Base-by-base conservation (phyloP, 306 rosid genomes). In the Cicer chorassanicum region DNA sequence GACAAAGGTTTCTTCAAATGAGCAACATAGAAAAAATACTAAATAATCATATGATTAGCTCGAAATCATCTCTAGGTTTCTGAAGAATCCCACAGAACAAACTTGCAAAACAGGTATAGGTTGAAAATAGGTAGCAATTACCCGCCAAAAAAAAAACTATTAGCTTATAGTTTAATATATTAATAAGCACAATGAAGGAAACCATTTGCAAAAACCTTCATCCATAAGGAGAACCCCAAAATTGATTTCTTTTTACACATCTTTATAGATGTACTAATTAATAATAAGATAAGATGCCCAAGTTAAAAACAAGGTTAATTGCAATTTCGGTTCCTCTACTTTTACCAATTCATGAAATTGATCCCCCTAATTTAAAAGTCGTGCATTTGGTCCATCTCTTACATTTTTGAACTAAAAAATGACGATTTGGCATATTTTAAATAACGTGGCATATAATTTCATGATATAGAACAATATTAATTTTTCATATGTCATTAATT, bases 11-110 rank as follows among this genome's bases (percentile, higher is more conserved):
- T 18, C 13, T 12, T 38, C 21, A 43, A 64, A 41, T 71, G 55
- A 61, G 59, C 60, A 78, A 78, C 12, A 38, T 40, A 59, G 8
- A 19, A 50, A 78, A 34, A 42, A 65, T 43, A 55, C 67, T 63
- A 12, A 51, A 64, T 51, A 63, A 65, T 64, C 46, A 14, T 38
- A 8, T 46, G 41, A 43, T 18, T 79, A 29, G 16, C 41, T 64
- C 55, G 34, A 65, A 21, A 65, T 36, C 72, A 51, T 63, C 59
- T 60, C 29, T 40, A 38, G 55, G 45, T 50, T 44, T 64, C 40
- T 29, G 39, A 78, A 78, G 73, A 53, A 64, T 40, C 57, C 36
- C 61, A 72, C 19, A 34, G 18, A 19, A 38, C 19, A 65, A 71
- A 50, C 61, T 38, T 6, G 63, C 54, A 77, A 59, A 38, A 46